Conservation (phyloP, 768 basidiomycete genomes). For the Fomitopsis serialis region DNA sequence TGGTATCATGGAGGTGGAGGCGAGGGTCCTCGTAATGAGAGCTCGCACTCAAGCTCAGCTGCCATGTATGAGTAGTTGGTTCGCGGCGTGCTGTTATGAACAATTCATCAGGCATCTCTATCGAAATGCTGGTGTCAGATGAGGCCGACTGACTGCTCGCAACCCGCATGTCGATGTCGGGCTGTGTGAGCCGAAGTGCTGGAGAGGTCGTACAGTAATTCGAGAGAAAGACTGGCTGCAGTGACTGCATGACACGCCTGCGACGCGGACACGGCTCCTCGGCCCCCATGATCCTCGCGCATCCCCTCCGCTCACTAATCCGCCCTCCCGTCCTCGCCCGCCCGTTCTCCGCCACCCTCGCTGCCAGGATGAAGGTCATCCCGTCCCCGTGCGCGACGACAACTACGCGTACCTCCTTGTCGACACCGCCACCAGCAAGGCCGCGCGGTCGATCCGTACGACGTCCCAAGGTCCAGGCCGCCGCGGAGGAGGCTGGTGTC, state of each 20-base stretch:
- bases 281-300: neutral
- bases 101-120: too few species aligned
- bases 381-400: conserved; percentile 74
- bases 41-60: too few species aligned
- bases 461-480: conserved; percentile 63
- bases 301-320: neutral
- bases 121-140: too few species aligned
- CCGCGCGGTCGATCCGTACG: conserved; percentile 78
- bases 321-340: neutral
- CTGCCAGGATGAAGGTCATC: conserved; percentile 62
- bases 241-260: too few species aligned
- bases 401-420: conserved; percentile 85
- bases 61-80: too few species aligned
- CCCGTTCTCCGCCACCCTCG: conserved; percentile 17
- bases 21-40: neutral
- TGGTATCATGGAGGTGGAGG: too few species aligned
- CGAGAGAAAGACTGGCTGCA: too few species aligned
- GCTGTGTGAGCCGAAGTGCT: too few species aligned
- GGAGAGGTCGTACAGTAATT: too few species aligned
- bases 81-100: too few species aligned
- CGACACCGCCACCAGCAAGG: conserved; percentile 59
- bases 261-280: neutral
- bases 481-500: conserved; percentile 58
- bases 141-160: too few species aligned
- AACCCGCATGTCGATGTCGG: too few species aligned